A percentile compares a stretch with the other conserved stretches of the same genome.
These are phyloP conservation scores for Blastocystis sp. DNA, from an alignment of 352 stramenopile genomes.

Conservation along the genomic window DNA sequence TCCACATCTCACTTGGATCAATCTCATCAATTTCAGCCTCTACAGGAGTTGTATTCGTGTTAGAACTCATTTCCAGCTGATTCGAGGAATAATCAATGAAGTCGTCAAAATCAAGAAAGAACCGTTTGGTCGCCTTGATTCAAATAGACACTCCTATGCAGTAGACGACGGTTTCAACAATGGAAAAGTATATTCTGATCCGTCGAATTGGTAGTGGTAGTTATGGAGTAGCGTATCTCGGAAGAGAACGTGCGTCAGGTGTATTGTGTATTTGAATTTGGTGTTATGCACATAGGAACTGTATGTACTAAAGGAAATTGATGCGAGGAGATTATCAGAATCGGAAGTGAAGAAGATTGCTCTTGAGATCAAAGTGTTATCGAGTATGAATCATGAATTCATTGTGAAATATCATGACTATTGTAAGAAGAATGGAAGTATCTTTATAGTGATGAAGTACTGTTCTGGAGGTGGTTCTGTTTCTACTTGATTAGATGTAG, in stretches of 20 bases:
- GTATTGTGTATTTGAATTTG: neutral
- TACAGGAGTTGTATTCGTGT: neutral
- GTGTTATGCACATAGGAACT: neutral
- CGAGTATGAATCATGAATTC: slow-evolving; percentile 23
- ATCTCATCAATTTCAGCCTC: slow-evolving; percentile 24
- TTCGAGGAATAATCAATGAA: neutral
- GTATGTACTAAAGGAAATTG: slow-evolving; percentile 28
- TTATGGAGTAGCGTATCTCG: slow-evolving; percentile 47
- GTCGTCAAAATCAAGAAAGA: neutral
- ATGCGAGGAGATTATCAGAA: neutral
- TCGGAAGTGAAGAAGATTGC: slow-evolving; percentile 34
- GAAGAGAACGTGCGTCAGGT: slow-evolving; percentile 20
- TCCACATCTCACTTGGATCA: slow-evolving; percentile 42
- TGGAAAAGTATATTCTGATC: slow-evolving; percentile 24
- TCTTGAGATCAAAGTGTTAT: slow-evolving; percentile 24
- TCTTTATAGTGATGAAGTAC: slow-evolving; percentile 38
- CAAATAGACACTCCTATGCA: neutral
- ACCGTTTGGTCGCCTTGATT: neutral
- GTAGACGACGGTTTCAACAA: neutral
- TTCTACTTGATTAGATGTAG: neutral
- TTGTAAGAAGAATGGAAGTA: slow-evolving; percentile 24
- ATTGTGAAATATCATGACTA: slow-evolving; percentile 40
- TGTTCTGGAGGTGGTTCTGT: neutral
- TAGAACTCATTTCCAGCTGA: neutral
- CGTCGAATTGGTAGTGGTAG: slow-evolving; percentile 11